A percentile compares a stretch with the other conserved stretches of the same genome.
These are phyloP conservation scores for Fusarium protoensiforme DNA, from an alignment of 2,329 filamentous ascomycete genomes.

Conservation along the genomic window DNA sequence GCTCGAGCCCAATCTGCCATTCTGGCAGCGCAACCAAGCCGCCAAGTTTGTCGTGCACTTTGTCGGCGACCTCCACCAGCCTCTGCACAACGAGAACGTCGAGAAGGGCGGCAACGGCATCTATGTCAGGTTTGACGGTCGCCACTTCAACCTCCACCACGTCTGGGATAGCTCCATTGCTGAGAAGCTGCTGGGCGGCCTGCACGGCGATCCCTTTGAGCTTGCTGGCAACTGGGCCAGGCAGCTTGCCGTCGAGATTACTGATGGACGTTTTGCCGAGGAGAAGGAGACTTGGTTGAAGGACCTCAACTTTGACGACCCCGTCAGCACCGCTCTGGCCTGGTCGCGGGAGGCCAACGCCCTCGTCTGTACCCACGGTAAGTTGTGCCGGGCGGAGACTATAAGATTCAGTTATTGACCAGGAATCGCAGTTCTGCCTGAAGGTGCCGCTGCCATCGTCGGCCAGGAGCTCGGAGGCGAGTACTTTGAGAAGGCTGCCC, in stretches of 20 bases:
- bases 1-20: conserved; percentile 57
- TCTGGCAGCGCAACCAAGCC: conserved; percentile 64
- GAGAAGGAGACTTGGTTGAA: conserved; percentile 66
- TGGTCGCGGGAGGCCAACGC: conserved; percentile 75
- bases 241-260: conserved; percentile 65
- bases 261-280: conserved; percentile 63
- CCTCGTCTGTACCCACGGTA: conserved; percentile 71
- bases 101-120: conserved; percentile 76
- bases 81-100: conserved; percentile 73
- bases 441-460: conserved; percentile 67
- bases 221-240: conserved; percentile 67
- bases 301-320: conserved; percentile 65
- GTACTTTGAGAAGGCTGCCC: conserved; percentile 73
- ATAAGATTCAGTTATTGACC: conserved; percentile 14
- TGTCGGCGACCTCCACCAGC: conserved; percentile 76
- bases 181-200: conserved; percentile 71
- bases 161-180: conserved; percentile 80
- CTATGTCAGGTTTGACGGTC: conserved; percentile 68
- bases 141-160: conserved; percentile 73
- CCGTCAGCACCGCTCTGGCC: conserved; percentile 64
- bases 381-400: conserved; percentile 37
- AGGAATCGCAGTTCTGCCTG: conserved; percentile 64
- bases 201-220: conserved; percentile 59
- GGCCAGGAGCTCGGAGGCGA: conserved; percentile 70
- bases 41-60: conserved; percentile 77